Evolutionary conservation across 2,329 filamentous ascomycete species (phyloP).

Genomic region (Apiospora pterosperma): DNA sequence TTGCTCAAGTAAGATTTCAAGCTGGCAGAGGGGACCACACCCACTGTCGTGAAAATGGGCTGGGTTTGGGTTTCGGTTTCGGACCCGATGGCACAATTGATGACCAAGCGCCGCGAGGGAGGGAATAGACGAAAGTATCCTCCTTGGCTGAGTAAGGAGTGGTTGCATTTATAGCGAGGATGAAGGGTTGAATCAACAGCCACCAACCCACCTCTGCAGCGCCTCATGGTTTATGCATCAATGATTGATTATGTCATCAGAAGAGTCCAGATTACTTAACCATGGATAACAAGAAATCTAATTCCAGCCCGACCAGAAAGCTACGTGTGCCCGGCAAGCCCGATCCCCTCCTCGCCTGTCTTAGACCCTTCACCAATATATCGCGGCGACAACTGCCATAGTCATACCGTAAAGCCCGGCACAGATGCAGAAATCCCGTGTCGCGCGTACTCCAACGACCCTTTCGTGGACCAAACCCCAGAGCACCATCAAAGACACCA

Average conservation of each 20-base stretch:
- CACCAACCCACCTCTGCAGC: no score
- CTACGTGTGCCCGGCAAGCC: no score
- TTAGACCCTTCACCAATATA: background rate
- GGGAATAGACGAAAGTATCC: background rate
- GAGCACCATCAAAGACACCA: conserved; percentile 16
- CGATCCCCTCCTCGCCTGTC: background rate
- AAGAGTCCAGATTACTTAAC: no score
- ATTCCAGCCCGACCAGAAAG: no score
- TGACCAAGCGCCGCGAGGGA: background rate
- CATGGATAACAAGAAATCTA: no score
- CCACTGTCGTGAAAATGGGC: background rate
- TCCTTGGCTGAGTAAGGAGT: background rate
- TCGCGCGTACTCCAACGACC: conserved; percentile 16
- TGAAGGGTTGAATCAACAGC: no score
- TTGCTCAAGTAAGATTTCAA: conserved; percentile 38
- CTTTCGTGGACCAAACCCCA: conserved; percentile 24
- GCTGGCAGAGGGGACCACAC: conserved; percentile 20
- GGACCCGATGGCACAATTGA: background rate
- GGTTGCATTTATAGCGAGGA: no score
- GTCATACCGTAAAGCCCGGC: conserved; percentile 30
- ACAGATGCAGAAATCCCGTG: conserved; percentile 21
- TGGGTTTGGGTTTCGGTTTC: no score
- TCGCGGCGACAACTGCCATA: conserved; percentile 31
- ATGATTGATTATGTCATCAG: no score
- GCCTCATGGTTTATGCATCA: no score